Percentiles rank a stretch among this genome's conserved stretches.
Conservation (phyloP, 805 yeast genomes). For the Ogataea saltuana region DNA sequence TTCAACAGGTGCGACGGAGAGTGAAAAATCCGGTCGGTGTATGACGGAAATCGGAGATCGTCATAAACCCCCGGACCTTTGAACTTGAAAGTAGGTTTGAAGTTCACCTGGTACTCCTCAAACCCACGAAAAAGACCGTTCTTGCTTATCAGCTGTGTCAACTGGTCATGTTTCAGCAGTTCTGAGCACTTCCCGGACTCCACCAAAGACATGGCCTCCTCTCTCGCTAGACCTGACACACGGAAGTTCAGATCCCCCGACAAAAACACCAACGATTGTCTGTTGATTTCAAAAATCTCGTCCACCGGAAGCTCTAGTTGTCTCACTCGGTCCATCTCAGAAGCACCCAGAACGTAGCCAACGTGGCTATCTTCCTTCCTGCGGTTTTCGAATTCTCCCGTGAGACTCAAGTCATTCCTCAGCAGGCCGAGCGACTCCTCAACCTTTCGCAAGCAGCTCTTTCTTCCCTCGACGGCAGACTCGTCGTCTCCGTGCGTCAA, state of each 20-base stretch:
- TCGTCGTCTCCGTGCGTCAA: slow-evolving; percentile 48
- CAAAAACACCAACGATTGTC: slow-evolving; percentile 36
- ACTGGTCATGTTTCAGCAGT: slow-evolving; percentile 46
- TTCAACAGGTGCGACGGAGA: slow-evolving; percentile 27
- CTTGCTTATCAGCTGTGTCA: slow-evolving; percentile 37
- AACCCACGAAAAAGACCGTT: slow-evolving; percentile 45
- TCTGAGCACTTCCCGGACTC: slow-evolving; percentile 34
- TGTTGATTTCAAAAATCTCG: slow-evolving; percentile 13
- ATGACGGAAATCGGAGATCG: slow-evolving; percentile 50
- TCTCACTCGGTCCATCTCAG: slow-evolving; percentile 17
- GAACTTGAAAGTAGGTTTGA: slow-evolving; percentile 58
- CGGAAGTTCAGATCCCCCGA: slow-evolving; percentile 62
- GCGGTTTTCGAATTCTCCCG: slow-evolving; percentile 1
- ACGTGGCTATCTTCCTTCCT: background rate
- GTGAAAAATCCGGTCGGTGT: slow-evolving; percentile 57
- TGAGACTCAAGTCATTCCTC: slow-evolving; percentile 20
- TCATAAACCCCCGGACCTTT: slow-evolving; percentile 30
- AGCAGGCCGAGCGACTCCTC: slow-evolving; percentile 17
- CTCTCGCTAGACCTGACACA: slow-evolving; percentile 28
- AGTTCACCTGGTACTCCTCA: slow-evolving; percentile 46
- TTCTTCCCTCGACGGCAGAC: slow-evolving; percentile 15
- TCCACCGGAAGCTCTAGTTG: slow-evolving; percentile 11
- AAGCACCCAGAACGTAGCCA: slow-evolving; percentile 16
- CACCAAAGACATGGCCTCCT: slow-evolving; percentile 17
- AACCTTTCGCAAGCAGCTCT: slow-evolving; percentile 19